phyloP scores from a whole-genome alignment of 805 yeast genomes.

The Clavispora fructus region DNA sequence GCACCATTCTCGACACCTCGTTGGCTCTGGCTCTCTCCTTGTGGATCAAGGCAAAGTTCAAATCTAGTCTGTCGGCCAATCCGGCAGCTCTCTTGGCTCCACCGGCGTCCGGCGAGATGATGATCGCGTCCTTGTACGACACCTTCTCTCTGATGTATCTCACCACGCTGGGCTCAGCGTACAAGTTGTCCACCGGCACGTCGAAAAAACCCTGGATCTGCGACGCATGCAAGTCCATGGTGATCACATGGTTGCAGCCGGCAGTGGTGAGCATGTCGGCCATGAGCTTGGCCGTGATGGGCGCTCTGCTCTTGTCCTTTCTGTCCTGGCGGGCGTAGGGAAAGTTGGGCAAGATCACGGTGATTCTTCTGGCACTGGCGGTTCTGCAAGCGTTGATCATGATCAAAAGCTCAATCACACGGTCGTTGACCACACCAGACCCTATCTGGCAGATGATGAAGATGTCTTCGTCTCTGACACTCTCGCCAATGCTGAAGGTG shows the following conservation, averaged over 20 bases:
- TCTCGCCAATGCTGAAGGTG: constrained; percentile 71
- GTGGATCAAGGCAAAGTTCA: constrained; percentile 79
- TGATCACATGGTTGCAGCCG: constrained; percentile 81
- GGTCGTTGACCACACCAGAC: constrained; percentile 69
- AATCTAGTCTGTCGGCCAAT: constrained; percentile 71
- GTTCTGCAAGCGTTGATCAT: constrained; percentile 80
- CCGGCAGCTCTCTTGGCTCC: constrained; percentile 90
- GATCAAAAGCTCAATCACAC: constrained; percentile 66
- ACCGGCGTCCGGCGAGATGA: constrained; percentile 85
- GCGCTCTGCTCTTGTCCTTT: constrained; percentile 81
- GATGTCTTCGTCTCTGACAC: constrained; percentile 81
- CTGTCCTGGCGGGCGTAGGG: constrained; percentile 89
- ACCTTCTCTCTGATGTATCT: constrained; percentile 64
- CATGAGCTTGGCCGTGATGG: constrained; percentile 79
- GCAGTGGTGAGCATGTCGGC: constrained; percentile 80
- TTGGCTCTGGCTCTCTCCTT: constrained; percentile 81
- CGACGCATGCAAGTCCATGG: constrained; percentile 86
- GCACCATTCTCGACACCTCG: constrained; percentile 78
- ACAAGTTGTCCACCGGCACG: constrained; percentile 77
- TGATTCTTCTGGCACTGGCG: constrained; percentile 77
- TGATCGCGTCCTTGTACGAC: constrained; percentile 57
- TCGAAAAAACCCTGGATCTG: constrained; percentile 84
- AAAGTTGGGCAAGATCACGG: constrained; percentile 78
- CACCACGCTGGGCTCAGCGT: constrained; percentile 79
- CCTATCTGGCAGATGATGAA: constrained; percentile 77